These are phyloP conservation scores for Coemansia furcata DNA, from an alignment of 192 early-diverging fungal species.

Conservation along the genomic window DNA sequence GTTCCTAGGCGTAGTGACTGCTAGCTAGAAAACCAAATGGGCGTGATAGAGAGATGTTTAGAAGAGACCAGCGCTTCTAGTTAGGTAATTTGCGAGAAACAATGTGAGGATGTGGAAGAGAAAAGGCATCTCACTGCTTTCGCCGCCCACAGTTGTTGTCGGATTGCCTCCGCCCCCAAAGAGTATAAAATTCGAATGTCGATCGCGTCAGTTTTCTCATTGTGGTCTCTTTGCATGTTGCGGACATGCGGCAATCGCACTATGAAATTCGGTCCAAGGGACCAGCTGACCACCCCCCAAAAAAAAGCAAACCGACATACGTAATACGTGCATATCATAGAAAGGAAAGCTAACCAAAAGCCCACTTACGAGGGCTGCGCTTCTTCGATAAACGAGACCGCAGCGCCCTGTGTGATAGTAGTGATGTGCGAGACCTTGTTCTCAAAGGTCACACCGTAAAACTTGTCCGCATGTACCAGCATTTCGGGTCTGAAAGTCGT, in stretches of 20 bases:
- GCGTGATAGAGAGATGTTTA: background rate
- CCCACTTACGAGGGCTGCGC: slow-evolving; percentile 14
- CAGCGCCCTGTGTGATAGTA: slow-evolving; percentile 67
- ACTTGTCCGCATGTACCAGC: slow-evolving; percentile 87
- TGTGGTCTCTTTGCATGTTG: background rate
- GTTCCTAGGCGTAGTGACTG: background rate
- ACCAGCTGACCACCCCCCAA: background rate
- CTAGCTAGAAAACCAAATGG: background rate
- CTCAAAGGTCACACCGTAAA: slow-evolving; percentile 96
- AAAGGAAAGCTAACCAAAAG: background rate
- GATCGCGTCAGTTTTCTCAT: background rate
- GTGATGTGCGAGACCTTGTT: slow-evolving; percentile 92
- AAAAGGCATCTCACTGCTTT: background rate
- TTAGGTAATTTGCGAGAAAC: background rate
- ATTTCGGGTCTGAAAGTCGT: slow-evolving; percentile 98
- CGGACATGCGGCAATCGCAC: background rate
- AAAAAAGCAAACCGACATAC: background rate
- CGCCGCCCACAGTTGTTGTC: background rate
- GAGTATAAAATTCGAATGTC: background rate
- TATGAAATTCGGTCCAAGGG: background rate
- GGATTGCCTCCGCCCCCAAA: background rate
- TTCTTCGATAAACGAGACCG: slow-evolving; percentile 61
- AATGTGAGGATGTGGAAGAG: background rate
- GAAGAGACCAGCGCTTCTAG: slow-evolving; percentile 6
- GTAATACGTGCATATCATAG: background rate